Percentiles rank a stretch among this genome's conserved stretches.
Conservation (phyloP, 2,329 filamentous ascomycete species). For the Emergomyces orientalis region DNA sequence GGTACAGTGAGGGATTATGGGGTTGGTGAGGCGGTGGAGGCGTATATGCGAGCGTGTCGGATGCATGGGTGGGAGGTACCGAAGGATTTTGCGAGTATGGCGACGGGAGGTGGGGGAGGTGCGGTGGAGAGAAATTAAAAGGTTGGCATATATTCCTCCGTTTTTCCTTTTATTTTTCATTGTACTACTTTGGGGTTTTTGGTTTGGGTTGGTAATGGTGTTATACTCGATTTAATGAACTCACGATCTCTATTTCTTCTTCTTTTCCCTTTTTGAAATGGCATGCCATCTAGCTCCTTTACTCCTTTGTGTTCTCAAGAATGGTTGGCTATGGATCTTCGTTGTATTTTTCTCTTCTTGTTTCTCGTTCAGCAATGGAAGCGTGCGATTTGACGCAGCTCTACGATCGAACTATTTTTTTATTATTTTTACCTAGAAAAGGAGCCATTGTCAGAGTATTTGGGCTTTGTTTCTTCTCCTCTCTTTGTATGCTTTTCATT, state of each 20-base stretch:
- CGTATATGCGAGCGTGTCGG: slow-evolving; percentile 59
- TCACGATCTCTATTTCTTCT: not conserved
- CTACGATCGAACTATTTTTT: not conserved
- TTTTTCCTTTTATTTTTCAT: not conserved
- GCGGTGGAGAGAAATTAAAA: not conserved
- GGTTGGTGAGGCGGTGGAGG: slow-evolving; percentile 60
- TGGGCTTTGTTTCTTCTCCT: not conserved
- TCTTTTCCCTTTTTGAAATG: not conserved
- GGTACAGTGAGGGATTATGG: slow-evolving; percentile 46
- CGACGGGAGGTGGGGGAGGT: not conserved
- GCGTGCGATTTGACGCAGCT: not conserved
- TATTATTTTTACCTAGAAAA: too few relatives aligned
- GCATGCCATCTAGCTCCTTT: not conserved
- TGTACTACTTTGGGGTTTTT: not conserved
- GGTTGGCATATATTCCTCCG: too few relatives aligned
- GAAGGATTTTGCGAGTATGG: slow-evolving; percentile 42
- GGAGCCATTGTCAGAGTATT: not conserved
- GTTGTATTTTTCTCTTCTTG: not conserved
- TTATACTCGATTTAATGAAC: not conserved
- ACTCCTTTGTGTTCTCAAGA: not conserved
- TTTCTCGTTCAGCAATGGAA: not conserved
- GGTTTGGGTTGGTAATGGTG: not conserved
- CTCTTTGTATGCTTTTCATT: not conserved
- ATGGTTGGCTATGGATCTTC: not conserved
- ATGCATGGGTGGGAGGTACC: slow-evolving; percentile 67